Percentiles rank a stretch among this genome's conserved stretches.
Evolutionary conservation across 2,329 filamentous ascomycete species (phyloP).

Genomic region (Penicillium sp.): DNA sequence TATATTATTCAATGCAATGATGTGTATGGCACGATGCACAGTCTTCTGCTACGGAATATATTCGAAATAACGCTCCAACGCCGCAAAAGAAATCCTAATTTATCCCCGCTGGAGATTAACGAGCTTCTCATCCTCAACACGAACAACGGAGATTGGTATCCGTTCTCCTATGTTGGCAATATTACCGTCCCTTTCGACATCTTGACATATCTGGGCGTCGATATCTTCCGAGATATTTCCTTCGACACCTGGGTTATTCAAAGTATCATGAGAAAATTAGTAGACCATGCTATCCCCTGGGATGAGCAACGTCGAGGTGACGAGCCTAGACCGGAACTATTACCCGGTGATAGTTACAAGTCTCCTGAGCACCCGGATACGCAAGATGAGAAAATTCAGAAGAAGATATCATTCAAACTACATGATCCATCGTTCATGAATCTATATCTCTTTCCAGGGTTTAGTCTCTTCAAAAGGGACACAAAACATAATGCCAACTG

Average conservation of each 20-base stretch:
- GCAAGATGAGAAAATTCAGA: constrained; percentile 5
- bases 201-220: constrained; percentile 33
- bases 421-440: constrained; percentile 26
- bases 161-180: constrained; percentile 37
- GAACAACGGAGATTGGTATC: constrained; percentile 24
- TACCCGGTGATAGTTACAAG: constrained; percentile 9
- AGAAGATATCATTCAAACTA: not conserved
- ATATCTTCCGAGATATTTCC: constrained; percentile 37
- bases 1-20: constrained; percentile 31
- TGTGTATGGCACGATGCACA: constrained; percentile 33
- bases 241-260: constrained; percentile 43
- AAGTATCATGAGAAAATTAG: constrained; percentile 32
- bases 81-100: constrained; percentile 25
- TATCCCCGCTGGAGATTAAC: constrained; percentile 37
- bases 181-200: constrained; percentile 41
- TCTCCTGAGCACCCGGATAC: constrained; percentile 3
- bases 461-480: constrained; percentile 35
- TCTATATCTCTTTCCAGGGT: constrained; percentile 34
- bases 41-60: constrained; percentile 36
- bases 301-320: constrained; percentile 17
- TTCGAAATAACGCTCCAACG: constrained; percentile 37
- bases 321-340: constrained; percentile 2
- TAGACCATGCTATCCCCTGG: constrained; percentile 34
- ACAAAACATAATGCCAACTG: constrained; percentile 31
- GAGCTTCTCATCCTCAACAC: constrained; percentile 33